phyloP scores from a whole-genome alignment of 371 early-diverging fungal species.

The Saksenaea vasiformis region DNA sequence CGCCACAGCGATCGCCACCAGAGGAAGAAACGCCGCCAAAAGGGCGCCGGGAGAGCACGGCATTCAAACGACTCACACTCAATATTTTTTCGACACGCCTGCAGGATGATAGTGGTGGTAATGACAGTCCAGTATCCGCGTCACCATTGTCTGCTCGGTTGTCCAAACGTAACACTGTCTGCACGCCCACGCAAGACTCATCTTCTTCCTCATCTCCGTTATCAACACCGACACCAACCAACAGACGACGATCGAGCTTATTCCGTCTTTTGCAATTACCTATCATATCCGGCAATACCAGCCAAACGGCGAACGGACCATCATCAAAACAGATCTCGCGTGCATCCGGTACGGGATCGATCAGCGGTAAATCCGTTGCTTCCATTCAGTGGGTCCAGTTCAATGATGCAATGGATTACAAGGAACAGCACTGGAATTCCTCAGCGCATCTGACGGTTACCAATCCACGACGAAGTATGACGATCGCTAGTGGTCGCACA shows the following conservation, averaged over 20 bases:
- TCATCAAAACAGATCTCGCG: not conserved
- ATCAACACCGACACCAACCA: not conserved
- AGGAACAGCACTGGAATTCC: constrained; percentile 22
- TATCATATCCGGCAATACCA: constrained; percentile 6
- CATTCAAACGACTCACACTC: constrained; percentile 26
- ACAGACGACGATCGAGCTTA: constrained; percentile 20
- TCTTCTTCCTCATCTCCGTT: not conserved
- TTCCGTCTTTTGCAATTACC: constrained; percentile 19
- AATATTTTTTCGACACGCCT: constrained; percentile 19
- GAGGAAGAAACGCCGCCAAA: not conserved
- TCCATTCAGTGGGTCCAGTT: constrained; percentile 46
- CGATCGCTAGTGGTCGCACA: constrained; percentile 15
- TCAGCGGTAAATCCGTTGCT: constrained; percentile 31
- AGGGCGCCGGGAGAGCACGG: constrained; percentile 11
- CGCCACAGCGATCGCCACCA: not conserved
- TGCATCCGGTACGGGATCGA: constrained; percentile 7
- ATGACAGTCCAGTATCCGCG: not conserved
- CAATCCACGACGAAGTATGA: constrained; percentile 16
- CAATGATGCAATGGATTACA: constrained; percentile 41
- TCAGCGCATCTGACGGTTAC: constrained; percentile 32
- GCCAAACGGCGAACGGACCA: too few relatives aligned
- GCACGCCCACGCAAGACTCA: not conserved
- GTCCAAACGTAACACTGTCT: not conserved
- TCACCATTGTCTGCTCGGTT: not conserved
- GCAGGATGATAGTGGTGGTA: not conserved